Base-by-base conservation (phyloP, 129 eudicot genomes). In the Flaveria robusta region DNA sequence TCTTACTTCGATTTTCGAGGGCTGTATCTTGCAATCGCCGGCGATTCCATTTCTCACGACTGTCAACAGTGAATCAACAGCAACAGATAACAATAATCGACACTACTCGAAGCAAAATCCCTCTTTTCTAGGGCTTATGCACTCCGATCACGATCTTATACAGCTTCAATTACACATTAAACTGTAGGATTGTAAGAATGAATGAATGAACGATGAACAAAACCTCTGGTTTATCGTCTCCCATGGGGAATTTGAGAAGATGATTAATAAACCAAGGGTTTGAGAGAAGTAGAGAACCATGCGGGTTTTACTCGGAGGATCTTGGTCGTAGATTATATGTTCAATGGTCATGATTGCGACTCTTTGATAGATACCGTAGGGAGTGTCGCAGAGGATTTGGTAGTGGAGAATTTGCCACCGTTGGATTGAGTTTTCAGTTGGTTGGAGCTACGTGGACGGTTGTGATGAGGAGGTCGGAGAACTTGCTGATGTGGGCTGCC, bases 1-100 rank as follows among this genome's bases (percentile, higher is more conserved):
- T 70, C 37, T 74, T 83, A 87, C 91, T 85, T 82, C 14, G 89
- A 73, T 71, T 78, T 77, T 74, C 62, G 85, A 2, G 83, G 72
- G 46, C 43, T 78, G 66, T 80, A 87, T 55, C 79, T 77, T 9
- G 77, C 54, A 41, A 68, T 68, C 23, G 89, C 46, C 29, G 86
- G 75, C 8, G 86, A 86, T 29, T 86, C 96, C 91, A 89, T 89
- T 23, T 24, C 52, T 69, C 24, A 41, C 34, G 54, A 18, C 19
- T 50, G n/a, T 34, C n/a, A 26, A 70, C 39, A 34, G 39, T 18
- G 37, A 51, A 58, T 16, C 11, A 56, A 43, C 24, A 69, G 60
- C 62, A 69, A 47, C 68, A 43, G 51, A 59, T 41, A 43, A 11
- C 7, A 29, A 5, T 22, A 72, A 72, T 18, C 7, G n/a, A 20